A percentile compares a stretch with the other conserved stretches of the same genome.
These are phyloP conservation scores for Apophysomyces elegans DNA, from an alignment of 371 early-diverging fungal species.

Conservation along the genomic window DNA sequence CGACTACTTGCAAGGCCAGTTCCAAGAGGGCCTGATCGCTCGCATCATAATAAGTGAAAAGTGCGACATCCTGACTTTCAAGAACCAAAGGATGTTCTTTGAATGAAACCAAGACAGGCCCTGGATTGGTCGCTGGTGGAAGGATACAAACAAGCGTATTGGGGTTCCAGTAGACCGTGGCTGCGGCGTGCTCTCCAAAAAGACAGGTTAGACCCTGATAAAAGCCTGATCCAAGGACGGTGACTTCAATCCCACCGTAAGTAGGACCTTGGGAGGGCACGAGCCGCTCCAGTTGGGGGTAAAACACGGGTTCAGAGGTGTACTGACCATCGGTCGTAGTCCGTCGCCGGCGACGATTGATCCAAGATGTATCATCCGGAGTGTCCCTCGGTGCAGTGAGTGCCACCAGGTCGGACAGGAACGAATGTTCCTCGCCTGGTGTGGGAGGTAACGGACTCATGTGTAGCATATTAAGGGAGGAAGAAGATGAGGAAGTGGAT, in stretches of 20 bases:
- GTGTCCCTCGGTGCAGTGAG: not conserved
- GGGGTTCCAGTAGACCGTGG: slow-evolving; percentile 71
- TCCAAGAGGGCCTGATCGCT: slow-evolving; percentile 82
- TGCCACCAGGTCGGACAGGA: not conserved
- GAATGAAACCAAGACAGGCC: slow-evolving; percentile 75
- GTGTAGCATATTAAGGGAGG: slow-evolving; percentile 3
- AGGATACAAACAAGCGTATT: slow-evolving; percentile 79
- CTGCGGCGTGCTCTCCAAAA: slow-evolving; percentile 77
- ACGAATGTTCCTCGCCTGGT: not conserved
- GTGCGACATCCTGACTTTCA: slow-evolving; percentile 54
- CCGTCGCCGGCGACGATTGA: slow-evolving; percentile 2
- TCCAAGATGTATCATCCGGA: slow-evolving; percentile 5
- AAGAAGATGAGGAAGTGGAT: slow-evolving; percentile 12
- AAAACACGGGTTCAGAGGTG: slow-evolving; percentile 41
- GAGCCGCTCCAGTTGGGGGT: slow-evolving; percentile 53
- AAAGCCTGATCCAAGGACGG: slow-evolving; percentile 78
- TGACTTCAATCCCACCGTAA: slow-evolving; percentile 79
- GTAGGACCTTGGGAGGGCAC: slow-evolving; percentile 80
- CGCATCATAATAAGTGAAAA: slow-evolving; percentile 73
- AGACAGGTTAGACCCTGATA: slow-evolving; percentile 69
- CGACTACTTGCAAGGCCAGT: slow-evolving; percentile 82
- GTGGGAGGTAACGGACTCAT: slow-evolving; percentile 7
- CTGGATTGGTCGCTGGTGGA: slow-evolving; percentile 75
- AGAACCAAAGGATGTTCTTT: slow-evolving; percentile 49
- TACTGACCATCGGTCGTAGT: not conserved